A percentile compares a stretch with the other conserved stretches of the same genome.
phyloP scores from a whole-genome alignment of 306 rosid genomes.

The Quercus engelmannii region DNA sequence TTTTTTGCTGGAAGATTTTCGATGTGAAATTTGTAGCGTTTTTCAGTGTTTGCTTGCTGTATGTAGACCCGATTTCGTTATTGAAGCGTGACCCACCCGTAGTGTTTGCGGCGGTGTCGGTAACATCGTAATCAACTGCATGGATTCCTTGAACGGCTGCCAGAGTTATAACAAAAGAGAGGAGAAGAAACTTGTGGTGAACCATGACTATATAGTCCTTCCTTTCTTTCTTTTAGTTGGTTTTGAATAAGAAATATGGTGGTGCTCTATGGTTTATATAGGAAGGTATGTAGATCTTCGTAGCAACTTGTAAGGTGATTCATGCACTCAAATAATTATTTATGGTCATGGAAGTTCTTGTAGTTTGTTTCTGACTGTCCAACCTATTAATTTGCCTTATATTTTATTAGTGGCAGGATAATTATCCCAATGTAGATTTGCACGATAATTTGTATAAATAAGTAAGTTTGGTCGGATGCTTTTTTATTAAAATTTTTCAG shows the following conservation, averaged over 20 bases:
- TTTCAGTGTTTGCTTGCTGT: conserved; percentile 22
- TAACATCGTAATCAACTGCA: conserved; percentile 21
- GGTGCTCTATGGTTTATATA: not conserved
- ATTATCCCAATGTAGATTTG: too few relatives aligned
- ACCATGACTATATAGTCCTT: not conserved
- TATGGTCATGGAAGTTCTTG: too few relatives aligned
- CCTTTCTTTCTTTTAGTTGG: not conserved
- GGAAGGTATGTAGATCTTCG: not conserved
- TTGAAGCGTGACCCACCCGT: conserved; percentile 18
- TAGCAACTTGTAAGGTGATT: not conserved
- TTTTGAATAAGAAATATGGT: not conserved
- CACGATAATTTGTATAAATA: too few relatives aligned
- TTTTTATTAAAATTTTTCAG: too few relatives aligned
- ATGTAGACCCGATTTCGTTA: conserved; percentile 25
- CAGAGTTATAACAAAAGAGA: conserved; percentile 23
- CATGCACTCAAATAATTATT: too few relatives aligned
- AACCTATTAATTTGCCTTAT: too few relatives aligned
- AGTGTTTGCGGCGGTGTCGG: conserved; percentile 27
- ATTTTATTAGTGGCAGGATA: too few relatives aligned
- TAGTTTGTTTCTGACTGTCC: too few relatives aligned
- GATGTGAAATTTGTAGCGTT: conserved; percentile 29
- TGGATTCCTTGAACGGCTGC: not conserved
- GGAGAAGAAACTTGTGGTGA: not conserved
- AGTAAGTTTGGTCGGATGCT: too few relatives aligned
- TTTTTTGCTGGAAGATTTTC: conserved; percentile 18